Conservation (phyloP, 345 rosid genomes). For the Eucalyptus victrix region DNA sequence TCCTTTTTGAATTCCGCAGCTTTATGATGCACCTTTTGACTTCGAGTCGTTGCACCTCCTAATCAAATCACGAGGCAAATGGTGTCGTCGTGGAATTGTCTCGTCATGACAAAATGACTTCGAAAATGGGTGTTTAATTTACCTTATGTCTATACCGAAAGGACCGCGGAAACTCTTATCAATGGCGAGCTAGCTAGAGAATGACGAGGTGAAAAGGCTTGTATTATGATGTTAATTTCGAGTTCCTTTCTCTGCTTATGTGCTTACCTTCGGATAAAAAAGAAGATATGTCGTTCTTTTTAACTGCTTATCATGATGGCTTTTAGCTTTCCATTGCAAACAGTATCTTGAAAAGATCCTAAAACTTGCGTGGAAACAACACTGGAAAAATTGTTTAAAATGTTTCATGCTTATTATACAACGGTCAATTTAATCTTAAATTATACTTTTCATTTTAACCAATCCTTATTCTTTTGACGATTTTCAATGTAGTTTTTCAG, state of each 20-base stretch:
- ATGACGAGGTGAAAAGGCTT: not conserved
- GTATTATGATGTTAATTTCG: not conserved
- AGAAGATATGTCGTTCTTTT: not conserved
- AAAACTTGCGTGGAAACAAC: not conserved
- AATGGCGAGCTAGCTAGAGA: not conserved
- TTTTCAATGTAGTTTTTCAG: too few species aligned
- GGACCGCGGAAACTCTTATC: not conserved
- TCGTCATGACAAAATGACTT: not conserved
- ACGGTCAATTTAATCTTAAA: not conserved
- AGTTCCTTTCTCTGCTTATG: not conserved
- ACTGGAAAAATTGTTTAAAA: not conserved
- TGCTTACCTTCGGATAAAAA: not conserved
- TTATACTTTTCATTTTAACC: not conserved
- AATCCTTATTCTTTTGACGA: too few species aligned
- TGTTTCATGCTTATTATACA: not conserved
- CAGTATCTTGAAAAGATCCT: not conserved
- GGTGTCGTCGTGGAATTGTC: not conserved
- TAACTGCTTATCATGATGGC: not conserved
- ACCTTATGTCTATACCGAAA: not conserved
- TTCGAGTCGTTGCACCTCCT: not conserved
- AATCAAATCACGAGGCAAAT: not conserved
- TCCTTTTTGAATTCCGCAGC: not conserved
- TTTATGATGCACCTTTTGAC: not conserved
- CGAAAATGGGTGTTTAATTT: not conserved
- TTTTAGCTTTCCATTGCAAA: not conserved